Base-by-base conservation (phyloP, 176 grass and related monocot species). In the Lolium multiflorum region DNA sequence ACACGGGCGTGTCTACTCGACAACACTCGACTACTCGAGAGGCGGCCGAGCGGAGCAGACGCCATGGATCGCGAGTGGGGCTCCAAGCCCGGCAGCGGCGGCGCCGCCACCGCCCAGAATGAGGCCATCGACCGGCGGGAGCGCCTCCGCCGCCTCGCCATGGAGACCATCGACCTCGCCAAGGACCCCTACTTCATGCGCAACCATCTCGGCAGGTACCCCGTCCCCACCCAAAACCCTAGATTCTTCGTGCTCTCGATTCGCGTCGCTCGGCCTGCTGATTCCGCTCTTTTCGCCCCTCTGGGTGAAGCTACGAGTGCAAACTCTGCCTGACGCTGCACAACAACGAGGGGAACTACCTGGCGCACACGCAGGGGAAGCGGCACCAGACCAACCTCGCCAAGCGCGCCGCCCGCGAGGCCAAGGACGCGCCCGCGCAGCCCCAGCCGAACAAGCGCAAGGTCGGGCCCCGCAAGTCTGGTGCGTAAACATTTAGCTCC, bases 181-280 rank as follows among this genome's bases (percentile, higher is more conserved):
- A 96, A 99, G 90, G 97, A 99, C 72, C 97, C 97, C 51, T 99
- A 99, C 78, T 99, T 99, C 87, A 99, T 99, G 97, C 97, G 97
- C 47, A 99, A 99, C 66, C 97, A 99, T 85, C 92, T 99, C 58
- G 97, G 97, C 58, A 99, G 96, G 96, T 90, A 86, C 46, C 46
- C 61, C 12, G 28, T 47, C 55, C 12, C 55, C 48, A 17, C 25
- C 14, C 71, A 12, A 89, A 93, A 81, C 83, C 84, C 89, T 78
- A 70, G 80, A 63, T 41, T 43, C 44, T 49, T 48, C 3, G 13
- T 56, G 2, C 25, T 87, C 26, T 72, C 56, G 52, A 56, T 82
- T 79, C 2, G 38, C 73, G 62, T 75, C 50, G 79, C 28, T 70
- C 61, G 9, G 4, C 37, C 18, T 5, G 74, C 78, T 84, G 58